These are phyloP conservation scores for Vicia villosa DNA, from an alignment of 306 rosid species.

Conservation along the genomic window DNA sequence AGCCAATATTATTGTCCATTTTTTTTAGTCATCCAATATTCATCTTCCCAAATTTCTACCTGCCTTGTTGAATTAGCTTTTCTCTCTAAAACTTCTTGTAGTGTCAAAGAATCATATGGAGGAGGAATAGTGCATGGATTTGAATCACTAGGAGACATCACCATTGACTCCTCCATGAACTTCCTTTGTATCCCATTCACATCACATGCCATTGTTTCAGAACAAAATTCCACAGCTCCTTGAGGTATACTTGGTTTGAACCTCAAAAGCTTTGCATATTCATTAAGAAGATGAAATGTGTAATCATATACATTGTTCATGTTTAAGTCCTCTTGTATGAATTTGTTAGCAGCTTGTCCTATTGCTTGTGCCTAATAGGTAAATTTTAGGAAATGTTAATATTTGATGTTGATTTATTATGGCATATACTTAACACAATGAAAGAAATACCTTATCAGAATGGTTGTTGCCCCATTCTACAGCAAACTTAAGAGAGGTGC, in stretches of 20 bases:
- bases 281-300: constrained; percentile 78
- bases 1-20: constrained; percentile 19
- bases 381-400: too few relatives aligned
- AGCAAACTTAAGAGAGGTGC: constrained; percentile 78
- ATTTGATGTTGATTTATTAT: too few relatives aligned
- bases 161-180: constrained; percentile 78
- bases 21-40: constrained; percentile 39
- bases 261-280: constrained; percentile 68
- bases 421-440: too few relatives aligned
- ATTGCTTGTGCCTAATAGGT: constrained; percentile 43
- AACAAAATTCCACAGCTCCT: constrained; percentile 56
- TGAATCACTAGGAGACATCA: constrained; percentile 51
- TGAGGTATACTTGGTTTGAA: constrained; percentile 63
- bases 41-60: constrained; percentile 65
- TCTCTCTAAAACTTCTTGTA: constrained; percentile 34
- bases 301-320: constrained; percentile 72
- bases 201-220: constrained; percentile 42
- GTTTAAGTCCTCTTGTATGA: constrained; percentile 61
- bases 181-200: constrained; percentile 44
- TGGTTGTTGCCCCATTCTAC: constrained; percentile 91
- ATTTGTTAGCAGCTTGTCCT: constrained; percentile 40
- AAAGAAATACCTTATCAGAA: constrained; percentile 35
- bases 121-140: constrained; percentile 67
- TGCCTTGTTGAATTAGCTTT: constrained; percentile 51
- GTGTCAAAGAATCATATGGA: constrained; percentile 46